Percentiles rank a stretch among this genome's conserved stretches.
Conservation (phyloP, 345 rosid genomes). For the Eutrema yunnanense region DNA sequence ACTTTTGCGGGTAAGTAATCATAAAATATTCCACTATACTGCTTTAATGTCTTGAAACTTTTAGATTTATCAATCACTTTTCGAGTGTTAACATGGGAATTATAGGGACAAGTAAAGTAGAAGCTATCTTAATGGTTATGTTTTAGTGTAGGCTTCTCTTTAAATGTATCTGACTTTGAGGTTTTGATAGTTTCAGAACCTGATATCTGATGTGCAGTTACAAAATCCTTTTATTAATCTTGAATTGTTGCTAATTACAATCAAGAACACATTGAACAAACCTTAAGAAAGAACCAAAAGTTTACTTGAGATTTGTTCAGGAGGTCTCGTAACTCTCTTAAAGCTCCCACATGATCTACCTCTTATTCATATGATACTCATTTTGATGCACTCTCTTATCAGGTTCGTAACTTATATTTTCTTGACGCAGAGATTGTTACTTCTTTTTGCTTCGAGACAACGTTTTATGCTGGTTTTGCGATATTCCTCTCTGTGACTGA, state of each 20-base stretch:
- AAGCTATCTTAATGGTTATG: neutral
- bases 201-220: neutral
- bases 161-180: neutral
- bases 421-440: slow-evolving; percentile 56
- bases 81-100: neutral
- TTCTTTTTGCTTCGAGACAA: slow-evolving; percentile 51
- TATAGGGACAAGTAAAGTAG: neutral
- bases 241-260: neutral
- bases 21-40: no score
- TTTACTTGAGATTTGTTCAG: neutral
- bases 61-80: neutral
- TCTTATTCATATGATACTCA: neutral
- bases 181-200: neutral
- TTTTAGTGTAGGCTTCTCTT: neutral
- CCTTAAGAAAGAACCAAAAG: neutral
- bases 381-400: neutral
- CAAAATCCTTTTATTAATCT: neutral
- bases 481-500: slow-evolving; percentile 55
- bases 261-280: neutral
- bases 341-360: neutral
- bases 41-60: neutral
- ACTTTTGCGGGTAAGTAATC: slow-evolving; percentile 35
- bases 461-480: slow-evolving; percentile 74
- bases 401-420: neutral
- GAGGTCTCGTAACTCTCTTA: neutral